Percentiles rank a stretch among this genome's conserved stretches.
Conservation (phyloP, 306 rosid genomes). For the Quercus cerris region DNA sequence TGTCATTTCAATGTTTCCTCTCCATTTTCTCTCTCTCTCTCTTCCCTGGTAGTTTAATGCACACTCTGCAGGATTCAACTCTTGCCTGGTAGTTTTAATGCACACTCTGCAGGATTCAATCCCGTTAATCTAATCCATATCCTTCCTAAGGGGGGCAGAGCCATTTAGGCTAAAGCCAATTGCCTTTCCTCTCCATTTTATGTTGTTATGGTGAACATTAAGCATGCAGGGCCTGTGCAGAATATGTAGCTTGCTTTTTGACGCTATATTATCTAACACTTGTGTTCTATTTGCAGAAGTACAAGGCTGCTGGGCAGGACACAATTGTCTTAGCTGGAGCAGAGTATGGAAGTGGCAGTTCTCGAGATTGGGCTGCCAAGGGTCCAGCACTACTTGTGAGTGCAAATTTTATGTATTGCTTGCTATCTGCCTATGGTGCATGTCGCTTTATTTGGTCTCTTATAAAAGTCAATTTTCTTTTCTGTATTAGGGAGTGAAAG, state of each 20-base stretch:
- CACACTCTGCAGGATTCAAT: too few relatives aligned
- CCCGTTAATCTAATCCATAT: too few relatives aligned
- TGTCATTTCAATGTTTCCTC: too few relatives aligned
- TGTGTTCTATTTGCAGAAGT: slow-evolving; percentile 22
- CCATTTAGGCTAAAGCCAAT: too few relatives aligned
- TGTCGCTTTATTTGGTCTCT: neutral
- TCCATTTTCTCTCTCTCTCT: too few relatives aligned
- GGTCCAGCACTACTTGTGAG: slow-evolving; percentile 44
- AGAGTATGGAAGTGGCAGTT: slow-evolving; percentile 46
- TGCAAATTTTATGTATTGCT: neutral
- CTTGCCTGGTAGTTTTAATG: too few relatives aligned
- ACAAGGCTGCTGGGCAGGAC: slow-evolving; percentile 31
- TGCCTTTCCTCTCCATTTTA: neutral
- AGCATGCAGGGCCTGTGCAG: neutral
- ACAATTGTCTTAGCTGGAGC: slow-evolving; percentile 41
- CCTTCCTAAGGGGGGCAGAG: too few relatives aligned
- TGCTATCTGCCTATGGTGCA: neutral
- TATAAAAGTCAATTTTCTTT: neutral
- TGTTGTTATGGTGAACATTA: neutral
- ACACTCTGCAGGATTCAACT: too few relatives aligned
- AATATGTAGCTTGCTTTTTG: neutral
- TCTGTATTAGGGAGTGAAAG: slow-evolving; percentile 34
- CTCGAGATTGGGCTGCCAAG: slow-evolving; percentile 50
- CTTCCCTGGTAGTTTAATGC: too few relatives aligned
- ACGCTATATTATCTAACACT: neutral